Conservation (phyloP, 495 filamentous ascomycete species). For the Aspergillus conjunctus region DNA sequence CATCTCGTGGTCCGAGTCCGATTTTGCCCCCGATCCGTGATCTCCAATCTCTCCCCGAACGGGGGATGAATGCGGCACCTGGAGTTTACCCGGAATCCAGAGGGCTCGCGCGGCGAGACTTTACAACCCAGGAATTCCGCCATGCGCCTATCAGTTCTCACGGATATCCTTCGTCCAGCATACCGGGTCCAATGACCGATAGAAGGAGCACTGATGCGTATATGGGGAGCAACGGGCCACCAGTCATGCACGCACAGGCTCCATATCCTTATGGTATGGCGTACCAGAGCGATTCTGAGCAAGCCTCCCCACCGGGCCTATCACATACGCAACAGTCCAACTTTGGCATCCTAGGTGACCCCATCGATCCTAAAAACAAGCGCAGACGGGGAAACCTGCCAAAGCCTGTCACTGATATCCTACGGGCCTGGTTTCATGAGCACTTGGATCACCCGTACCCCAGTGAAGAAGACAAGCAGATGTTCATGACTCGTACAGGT, state of each 20-base stretch:
- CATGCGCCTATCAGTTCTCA: constrained; percentile 9
- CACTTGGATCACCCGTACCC: constrained; percentile 85
- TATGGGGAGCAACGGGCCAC: constrained; percentile 17
- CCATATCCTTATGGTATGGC: constrained; percentile 36
- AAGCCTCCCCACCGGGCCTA: constrained; percentile 33
- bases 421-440: constrained; percentile 77
- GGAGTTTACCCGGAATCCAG: constrained; percentile 36
- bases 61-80: constrained; percentile 23
- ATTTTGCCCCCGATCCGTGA: constrained; percentile 49
- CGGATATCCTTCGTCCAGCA: constrained; percentile 19
- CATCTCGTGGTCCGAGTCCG: constrained; percentile 42
- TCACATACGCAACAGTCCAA: constrained; percentile 42
- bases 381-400: constrained; percentile 81
- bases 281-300: constrained; percentile 40
- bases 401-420: constrained; percentile 78
- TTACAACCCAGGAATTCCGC: constrained; percentile 33
- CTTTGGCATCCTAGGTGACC: constrained; percentile 49
- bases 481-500: constrained; percentile 72
- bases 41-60: constrained; percentile 40
- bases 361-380: constrained; percentile 52
- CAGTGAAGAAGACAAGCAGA: constrained; percentile 86
- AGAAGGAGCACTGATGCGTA: constrained; percentile 35
- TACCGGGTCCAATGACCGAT: constrained; percentile 28
- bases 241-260: constrained; percentile 35
- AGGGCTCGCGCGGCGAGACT: constrained; percentile 36